phyloP scores from a whole-genome alignment of 805 yeast genomes.

The Starmerella davenportii region DNA sequence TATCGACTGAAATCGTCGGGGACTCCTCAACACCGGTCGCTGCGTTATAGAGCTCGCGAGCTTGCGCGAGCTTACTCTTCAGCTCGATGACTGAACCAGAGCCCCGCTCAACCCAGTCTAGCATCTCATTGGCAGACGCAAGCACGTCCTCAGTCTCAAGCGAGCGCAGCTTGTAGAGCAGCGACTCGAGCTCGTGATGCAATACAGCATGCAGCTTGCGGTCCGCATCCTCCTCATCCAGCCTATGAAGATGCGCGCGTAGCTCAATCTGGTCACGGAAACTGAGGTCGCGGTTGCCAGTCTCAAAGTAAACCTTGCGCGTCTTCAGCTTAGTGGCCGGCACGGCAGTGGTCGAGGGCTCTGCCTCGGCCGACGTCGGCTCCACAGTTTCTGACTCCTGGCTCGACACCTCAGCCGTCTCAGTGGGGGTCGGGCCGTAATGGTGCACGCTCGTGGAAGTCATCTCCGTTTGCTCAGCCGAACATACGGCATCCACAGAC shows the following conservation, averaged over 20 bases:
- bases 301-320: slow-evolving; percentile 17
- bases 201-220: slow-evolving; percentile 37
- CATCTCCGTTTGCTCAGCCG: neutral
- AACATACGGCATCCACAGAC: slow-evolving; percentile 14
- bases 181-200: slow-evolving; percentile 52
- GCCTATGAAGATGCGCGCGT: slow-evolving; percentile 31
- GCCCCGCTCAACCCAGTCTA: slow-evolving; percentile 14
- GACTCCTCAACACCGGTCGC: too few species aligned
- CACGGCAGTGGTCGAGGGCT: neutral
- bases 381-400: neutral
- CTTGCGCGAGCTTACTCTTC: slow-evolving; percentile 7
- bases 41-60: slow-evolving; percentile 5
- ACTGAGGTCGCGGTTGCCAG: slow-evolving; percentile 33
- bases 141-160: slow-evolving; percentile 8
- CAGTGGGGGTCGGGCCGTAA: slow-evolving; percentile 1
- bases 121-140: slow-evolving; percentile 9
- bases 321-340: slow-evolving; percentile 17
- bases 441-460: neutral
- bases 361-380: slow-evolving; percentile 4
- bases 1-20: too few species aligned
- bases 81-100: slow-evolving; percentile 11
- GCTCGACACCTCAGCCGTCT: slow-evolving; percentile 8
- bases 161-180: slow-evolving; percentile 51
- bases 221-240: slow-evolving; percentile 39
- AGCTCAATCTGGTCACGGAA: slow-evolving; percentile 31